These are phyloP conservation scores for Alternaria burnsii DNA, from an alignment of 2,329 filamentous ascomycete species.

Conservation along the genomic window DNA sequence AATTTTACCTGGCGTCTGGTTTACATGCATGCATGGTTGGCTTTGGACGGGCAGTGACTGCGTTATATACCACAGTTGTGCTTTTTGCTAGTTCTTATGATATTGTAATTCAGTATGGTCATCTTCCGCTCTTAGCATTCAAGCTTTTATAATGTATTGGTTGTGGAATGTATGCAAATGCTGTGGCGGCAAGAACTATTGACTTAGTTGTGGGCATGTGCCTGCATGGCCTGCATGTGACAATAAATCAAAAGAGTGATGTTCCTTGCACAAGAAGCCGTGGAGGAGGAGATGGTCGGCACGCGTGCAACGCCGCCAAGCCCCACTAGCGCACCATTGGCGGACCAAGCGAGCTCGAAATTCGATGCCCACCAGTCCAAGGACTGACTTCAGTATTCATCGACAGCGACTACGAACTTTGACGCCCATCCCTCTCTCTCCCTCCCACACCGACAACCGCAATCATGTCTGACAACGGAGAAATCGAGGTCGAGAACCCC, in stretches of 20 bases:
- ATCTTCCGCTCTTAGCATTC: background rate
- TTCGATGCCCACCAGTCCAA: slow-evolving; percentile 21
- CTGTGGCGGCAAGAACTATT: background rate
- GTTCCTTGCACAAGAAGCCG: background rate
- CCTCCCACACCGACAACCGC: slow-evolving; percentile 37
- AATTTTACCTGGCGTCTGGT: slow-evolving; percentile 18
- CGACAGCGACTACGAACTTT: slow-evolving; percentile 42
- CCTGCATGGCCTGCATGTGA: too few relatives aligned
- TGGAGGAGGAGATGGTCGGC: background rate
- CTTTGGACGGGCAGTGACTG: slow-evolving; percentile 20
- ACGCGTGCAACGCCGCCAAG: slow-evolving; percentile 25
- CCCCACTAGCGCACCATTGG: slow-evolving; percentile 21
- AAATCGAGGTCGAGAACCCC: slow-evolving; percentile 88
- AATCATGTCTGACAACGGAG: slow-evolving; percentile 86
- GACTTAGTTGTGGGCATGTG: background rate
- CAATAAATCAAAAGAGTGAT: background rate
- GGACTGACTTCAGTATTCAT: slow-evolving; percentile 17
- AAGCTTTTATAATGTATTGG: background rate
- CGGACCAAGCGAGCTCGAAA: slow-evolving; percentile 24
- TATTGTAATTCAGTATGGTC: slow-evolving; percentile 5
- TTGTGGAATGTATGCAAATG: background rate
- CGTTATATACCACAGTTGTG: slow-evolving; percentile 38
- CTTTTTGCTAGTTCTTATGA: slow-evolving; percentile 14
- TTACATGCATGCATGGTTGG: slow-evolving; percentile 5
- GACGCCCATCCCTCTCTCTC: slow-evolving; percentile 35